Conservation (phyloP, 129 eudicot genomes). For the carrot (Daucus carota) region DH1_v3.0 NC_030382.2:33654001-33654500, state of each 20-base stretch:
- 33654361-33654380: neutral
- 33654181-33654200: neutral
- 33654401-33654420: neutral
- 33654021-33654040: neutral
- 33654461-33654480: conserved; percentile 13
- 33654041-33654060: neutral
- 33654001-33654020: neutral
- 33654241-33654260: too few relatives aligned
- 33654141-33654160: neutral
- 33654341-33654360: too few relatives aligned
- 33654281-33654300: neutral
- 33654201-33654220: too few relatives aligned
- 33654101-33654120: neutral
- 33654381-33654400: neutral
- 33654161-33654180: neutral
- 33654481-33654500: conserved; percentile 17
- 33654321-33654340: neutral
- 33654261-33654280: too few relatives aligned
- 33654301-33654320: too few relatives aligned
- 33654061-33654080: neutral
- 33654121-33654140: neutral
- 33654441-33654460: conserved; percentile 14
- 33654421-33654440: neutral
- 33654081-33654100: neutral
- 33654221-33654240: too few relatives aligned